Percentiles rank a stretch among this genome's conserved stretches.
Conservation (phyloP, 2,329 filamentous ascomycete genomes). For the Sordariomycetes sp. region DNA sequence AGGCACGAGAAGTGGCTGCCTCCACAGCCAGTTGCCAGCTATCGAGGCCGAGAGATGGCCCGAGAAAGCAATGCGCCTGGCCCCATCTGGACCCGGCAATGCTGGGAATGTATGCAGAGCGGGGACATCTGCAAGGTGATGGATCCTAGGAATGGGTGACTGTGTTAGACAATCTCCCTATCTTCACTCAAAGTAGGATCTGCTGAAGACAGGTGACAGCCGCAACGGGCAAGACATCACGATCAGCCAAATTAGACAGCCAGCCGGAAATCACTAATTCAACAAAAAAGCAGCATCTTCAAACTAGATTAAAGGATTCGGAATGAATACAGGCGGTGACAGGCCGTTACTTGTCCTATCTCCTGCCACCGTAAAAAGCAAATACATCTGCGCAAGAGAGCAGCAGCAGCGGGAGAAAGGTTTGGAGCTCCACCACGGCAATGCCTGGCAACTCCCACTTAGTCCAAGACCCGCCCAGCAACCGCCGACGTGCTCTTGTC, state of each 20-base stretch:
- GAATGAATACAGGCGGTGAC: not conserved
- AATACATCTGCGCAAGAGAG: not conserved
- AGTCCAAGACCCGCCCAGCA: slow-evolving; percentile 65
- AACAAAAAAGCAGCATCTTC: not conserved
- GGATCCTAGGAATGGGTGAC: no score
- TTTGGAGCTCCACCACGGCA: not conserved
- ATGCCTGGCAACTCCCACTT: slow-evolving; percentile 10
- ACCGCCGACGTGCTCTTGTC: slow-evolving; percentile 66
- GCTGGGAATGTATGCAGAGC: no score
- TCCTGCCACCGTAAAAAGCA: not conserved
- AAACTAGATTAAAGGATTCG: not conserved
- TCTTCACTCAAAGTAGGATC: no score
- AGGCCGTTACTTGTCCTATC: not conserved
- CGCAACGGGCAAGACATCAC: not conserved
- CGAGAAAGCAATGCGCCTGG: no score
- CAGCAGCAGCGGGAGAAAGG: not conserved
- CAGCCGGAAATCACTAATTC: not conserved
- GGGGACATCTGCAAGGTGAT: no score
- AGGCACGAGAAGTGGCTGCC: no score
- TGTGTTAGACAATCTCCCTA: no score
- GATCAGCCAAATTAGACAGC: not conserved
- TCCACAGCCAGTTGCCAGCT: no score
- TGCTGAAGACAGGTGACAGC: no score
- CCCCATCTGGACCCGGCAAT: no score
- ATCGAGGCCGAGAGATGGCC: no score